Evolutionary conservation across 192 early-diverging fungal species (phyloP).

Genomic region (Obelidium mucronatum): DNA sequence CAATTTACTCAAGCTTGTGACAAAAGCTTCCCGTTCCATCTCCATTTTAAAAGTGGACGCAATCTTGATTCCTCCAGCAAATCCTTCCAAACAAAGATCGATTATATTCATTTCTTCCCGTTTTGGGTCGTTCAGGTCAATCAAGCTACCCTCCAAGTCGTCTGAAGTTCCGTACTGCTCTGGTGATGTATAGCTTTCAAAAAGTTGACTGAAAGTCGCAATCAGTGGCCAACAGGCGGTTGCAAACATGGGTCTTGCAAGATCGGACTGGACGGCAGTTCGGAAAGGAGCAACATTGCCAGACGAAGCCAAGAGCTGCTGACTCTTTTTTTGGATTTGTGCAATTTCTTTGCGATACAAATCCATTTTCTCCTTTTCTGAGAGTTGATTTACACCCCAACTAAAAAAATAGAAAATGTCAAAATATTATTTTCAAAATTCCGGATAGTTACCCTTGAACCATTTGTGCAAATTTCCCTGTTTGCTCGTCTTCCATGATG

Average conservation of each 20-base stretch:
- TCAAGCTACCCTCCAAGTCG: background rate
- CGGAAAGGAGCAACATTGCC: slow-evolving; percentile 43
- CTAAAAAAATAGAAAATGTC: slow-evolving; percentile 11
- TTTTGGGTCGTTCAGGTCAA: background rate
- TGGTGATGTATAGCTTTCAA: slow-evolving; percentile 52
- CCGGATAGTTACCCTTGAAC: slow-evolving; percentile 47
- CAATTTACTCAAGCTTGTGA: slow-evolving; percentile 87
- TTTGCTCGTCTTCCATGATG: slow-evolving; percentile 90
- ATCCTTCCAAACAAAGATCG: slow-evolving; percentile 77
- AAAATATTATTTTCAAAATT: slow-evolving; percentile 2
- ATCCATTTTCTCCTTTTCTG: slow-evolving; percentile 60
- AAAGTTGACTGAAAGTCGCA: slow-evolving; percentile 61
- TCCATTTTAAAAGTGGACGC: slow-evolving; percentile 87
- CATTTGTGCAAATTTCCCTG: slow-evolving; percentile 60
- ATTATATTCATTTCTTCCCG: slow-evolving; percentile 55
- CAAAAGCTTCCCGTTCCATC: slow-evolving; percentile 90
- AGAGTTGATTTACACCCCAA: slow-evolving; percentile 53
- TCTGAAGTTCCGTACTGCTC: slow-evolving; percentile 30
- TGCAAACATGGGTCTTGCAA: slow-evolving; percentile 64
- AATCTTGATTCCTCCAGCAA: slow-evolving; percentile 81
- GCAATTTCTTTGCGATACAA: slow-evolving; percentile 59
- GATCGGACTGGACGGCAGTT: slow-evolving; percentile 50
- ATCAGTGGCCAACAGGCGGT: slow-evolving; percentile 63
- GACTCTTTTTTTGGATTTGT: slow-evolving; percentile 64
- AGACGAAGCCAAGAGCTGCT: slow-evolving; percentile 45